Conservation (phyloP, 306 rosid species). For the Rubus parviflorus region DNA sequence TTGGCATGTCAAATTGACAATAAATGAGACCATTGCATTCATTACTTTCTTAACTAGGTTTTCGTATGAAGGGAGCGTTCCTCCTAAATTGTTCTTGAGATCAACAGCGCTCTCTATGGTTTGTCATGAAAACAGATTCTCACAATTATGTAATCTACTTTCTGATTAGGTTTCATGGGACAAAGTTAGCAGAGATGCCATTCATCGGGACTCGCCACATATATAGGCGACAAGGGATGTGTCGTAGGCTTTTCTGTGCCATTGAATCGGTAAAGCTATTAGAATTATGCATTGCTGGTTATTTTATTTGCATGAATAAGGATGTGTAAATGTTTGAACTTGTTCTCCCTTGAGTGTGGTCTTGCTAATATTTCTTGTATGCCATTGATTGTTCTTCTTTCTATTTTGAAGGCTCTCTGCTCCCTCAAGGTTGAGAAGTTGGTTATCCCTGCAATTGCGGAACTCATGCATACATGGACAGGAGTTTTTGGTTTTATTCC, state of each 20-base stretch:
- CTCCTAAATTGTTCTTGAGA: slow-evolving; percentile 11
- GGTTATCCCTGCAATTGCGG: slow-evolving; percentile 92
- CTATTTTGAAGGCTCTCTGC: slow-evolving; percentile 62
- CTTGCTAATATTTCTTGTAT: slow-evolving; percentile 20
- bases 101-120: slow-evolving; percentile 1
- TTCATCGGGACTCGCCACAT: slow-evolving; percentile 95
- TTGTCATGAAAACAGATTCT: slow-evolving; percentile 16
- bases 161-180: slow-evolving; percentile 84
- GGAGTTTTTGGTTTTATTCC: slow-evolving; percentile 73
- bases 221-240: slow-evolving; percentile 98
- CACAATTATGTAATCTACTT: slow-evolving; percentile 22
- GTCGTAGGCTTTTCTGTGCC: slow-evolving; percentile 88
- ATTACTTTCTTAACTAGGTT: not conserved
- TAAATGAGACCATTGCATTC: not conserved
- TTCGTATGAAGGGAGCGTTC: not conserved
- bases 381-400: slow-evolving; percentile 26
- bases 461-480: slow-evolving; percentile 86
- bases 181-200: slow-evolving; percentile 96
- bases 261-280: slow-evolving; percentile 69
- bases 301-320: slow-evolving; percentile 19
- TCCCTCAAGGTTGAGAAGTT: slow-evolving; percentile 79
- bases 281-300: slow-evolving; percentile 25
- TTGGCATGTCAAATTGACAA: not conserved
- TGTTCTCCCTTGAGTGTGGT: not conserved
- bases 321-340: slow-evolving; percentile 6